Base-by-base conservation (phyloP, 2,329 filamentous ascomycete genomes). In the Macrophomina phaseolina region DNA sequence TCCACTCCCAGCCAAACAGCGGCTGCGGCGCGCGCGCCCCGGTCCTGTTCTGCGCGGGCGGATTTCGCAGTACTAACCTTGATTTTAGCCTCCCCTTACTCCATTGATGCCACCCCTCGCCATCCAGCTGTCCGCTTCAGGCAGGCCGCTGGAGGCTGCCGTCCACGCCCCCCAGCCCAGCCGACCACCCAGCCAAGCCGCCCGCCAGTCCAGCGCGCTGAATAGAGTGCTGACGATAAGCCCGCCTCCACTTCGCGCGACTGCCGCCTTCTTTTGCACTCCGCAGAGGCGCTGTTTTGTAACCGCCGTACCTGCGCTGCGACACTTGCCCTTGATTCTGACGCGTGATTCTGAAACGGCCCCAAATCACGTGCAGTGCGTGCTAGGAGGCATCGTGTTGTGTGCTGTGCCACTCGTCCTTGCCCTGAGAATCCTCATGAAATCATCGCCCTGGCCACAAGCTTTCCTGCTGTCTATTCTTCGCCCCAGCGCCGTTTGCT, bases 261-360 rank as follows among this genome's bases (percentile, higher is more conserved):
- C 11, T 61, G 30, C 45, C 58, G 58, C 28, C 12, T 23, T 23
- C 45, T n/a, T 40, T 38, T n/a, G 46, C 30, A n/a, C 45, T 6
- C 9, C 23, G 4, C 18, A 16, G 42, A 49, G 45, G 11, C 30
- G 58, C 32, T 49, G 38, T 40, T 48, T 23, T 62, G 58, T 62
- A 62, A 62, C 58, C 58, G 58, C 58, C 45, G 45, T 49, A 62
- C 58, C 58, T 62, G 58, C 58, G 58, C 58, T 62, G 58, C 58
- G 58, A 62, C 58, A 49, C 58, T 28, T 16, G 7, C 48, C n/a
- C 32, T 23, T 51, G 42, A 49, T 30, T 49, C 58, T 49, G 42
- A 62, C 58, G 58, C 45, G 58, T 40, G 58, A 49, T 40, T n/a
- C 58, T 62, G 58, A 62, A 62, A 62, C 58, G 40, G 18, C 3